phyloP scores from a whole-genome alignment of 2,329 filamentous ascomycete species.

The Aspergillus pseudonomiae region DNA sequence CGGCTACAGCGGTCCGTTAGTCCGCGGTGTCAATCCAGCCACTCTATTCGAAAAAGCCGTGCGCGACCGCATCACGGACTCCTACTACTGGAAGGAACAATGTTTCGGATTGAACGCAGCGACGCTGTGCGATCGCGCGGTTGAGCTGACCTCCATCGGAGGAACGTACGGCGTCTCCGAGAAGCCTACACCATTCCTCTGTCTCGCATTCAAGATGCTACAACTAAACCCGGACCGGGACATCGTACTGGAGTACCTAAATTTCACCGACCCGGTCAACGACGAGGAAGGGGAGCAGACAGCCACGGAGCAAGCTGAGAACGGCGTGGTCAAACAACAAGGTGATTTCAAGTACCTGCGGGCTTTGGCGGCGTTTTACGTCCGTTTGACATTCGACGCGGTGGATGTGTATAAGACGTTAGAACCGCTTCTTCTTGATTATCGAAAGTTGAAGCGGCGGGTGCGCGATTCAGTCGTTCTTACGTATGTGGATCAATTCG shows the following conservation, averaged over 20 bases:
- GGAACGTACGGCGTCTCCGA: slow-evolving; percentile 85
- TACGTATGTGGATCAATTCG: slow-evolving; percentile 86
- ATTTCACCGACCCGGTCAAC: slow-evolving; percentile 73
- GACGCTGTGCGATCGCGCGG: slow-evolving; percentile 82
- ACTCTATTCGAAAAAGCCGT: slow-evolving; percentile 95
- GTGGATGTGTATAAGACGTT: slow-evolving; percentile 78
- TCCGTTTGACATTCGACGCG: slow-evolving; percentile 81
- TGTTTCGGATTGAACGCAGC: slow-evolving; percentile 91
- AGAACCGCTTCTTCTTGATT: slow-evolving; percentile 81
- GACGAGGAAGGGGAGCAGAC: slow-evolving; percentile 31
- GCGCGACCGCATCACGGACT: slow-evolving; percentile 91
- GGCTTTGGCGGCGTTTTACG: slow-evolving; percentile 87
- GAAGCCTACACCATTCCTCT: slow-evolving; percentile 87
- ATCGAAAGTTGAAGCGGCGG: slow-evolving; percentile 78
- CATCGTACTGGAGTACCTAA: slow-evolving; percentile 77
- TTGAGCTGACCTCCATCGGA: slow-evolving; percentile 80
- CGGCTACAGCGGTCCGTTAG: slow-evolving; percentile 73
- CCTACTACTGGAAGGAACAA: slow-evolving; percentile 98
- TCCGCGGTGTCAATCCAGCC: slow-evolving; percentile 91
- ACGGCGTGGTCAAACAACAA: slow-evolving; percentile 36
- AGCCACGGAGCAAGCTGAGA: slow-evolving; percentile 26
- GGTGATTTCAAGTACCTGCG: slow-evolving; percentile 74
- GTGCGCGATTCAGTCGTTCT: slow-evolving; percentile 74
- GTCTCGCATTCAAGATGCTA: slow-evolving; percentile 90
- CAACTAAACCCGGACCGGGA: slow-evolving; percentile 81